These are phyloP conservation scores for Pythium phragmitis DNA, from an alignment of 352 stramenopile species.

Conservation along the genomic window DNA sequence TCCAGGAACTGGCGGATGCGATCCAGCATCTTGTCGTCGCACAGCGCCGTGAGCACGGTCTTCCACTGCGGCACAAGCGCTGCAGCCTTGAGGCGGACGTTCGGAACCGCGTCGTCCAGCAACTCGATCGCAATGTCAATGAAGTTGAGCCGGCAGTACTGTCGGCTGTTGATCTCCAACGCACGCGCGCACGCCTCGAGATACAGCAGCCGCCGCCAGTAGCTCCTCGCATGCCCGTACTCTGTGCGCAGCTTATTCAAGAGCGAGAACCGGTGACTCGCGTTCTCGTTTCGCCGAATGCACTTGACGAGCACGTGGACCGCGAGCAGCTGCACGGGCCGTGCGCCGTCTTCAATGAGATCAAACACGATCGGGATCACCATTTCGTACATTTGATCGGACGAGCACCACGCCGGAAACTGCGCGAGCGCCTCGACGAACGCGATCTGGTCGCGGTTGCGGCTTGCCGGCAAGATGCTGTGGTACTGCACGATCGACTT, in stretches of 20 bases:
- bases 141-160: conserved; percentile 78
- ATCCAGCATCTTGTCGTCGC: conserved; percentile 71
- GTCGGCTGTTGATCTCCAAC: conserved; percentile 59
- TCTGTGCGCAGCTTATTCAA: conserved; percentile 67
- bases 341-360: conserved; percentile 70
- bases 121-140: conserved; percentile 75
- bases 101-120: conserved; percentile 69
- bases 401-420: conserved; percentile 59
- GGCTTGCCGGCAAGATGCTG: conserved; percentile 55
- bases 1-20: conserved; percentile 73
- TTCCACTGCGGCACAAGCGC: conserved; percentile 67
- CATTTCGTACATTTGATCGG: conserved; percentile 67
- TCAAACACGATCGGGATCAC: conserved; percentile 79
- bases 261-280: conserved; percentile 67
- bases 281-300: conserved; percentile 66
- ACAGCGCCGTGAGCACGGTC: conserved; percentile 46
- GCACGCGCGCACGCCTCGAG: conserved; percentile 68
- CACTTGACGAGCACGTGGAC: conserved; percentile 65
- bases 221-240: conserved; percentile 72
- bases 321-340: conserved; percentile 67
- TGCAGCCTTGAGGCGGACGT: conserved; percentile 73
- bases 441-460: conserved; percentile 65
- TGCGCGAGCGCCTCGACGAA: conserved; percentile 64
- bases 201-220: conserved; percentile 75
- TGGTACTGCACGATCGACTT: conserved; percentile 79